Base-by-base conservation (phyloP, 495 filamentous ascomycete species). In the Cercophora scortea region DNA sequence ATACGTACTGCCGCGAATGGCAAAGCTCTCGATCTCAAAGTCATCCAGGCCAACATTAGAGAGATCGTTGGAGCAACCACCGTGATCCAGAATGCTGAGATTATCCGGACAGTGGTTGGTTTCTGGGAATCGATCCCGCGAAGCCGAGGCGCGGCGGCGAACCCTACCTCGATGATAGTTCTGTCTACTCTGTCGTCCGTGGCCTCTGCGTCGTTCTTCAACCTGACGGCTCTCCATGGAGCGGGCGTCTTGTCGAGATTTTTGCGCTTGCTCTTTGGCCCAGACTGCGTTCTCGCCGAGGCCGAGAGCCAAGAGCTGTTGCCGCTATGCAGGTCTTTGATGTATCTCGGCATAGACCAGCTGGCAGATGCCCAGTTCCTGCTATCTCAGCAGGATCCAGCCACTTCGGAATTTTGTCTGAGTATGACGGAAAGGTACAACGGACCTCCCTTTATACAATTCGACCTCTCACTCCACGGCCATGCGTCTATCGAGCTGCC, bases 401-500 rank as follows among this genome's bases (percentile, higher is more conserved):
- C 75, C 32, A 79, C 84, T 12, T 80, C 86, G 34, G 76, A 82
- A 39, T 90, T 95, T 56, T 83, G 95, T 36, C 72, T 92, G 15
- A 72, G 79, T 53, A 82, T 83, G 49, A 79, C 94, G 50, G 80
- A 84, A 59, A 72, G 74, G 45, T 89, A 90, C 45, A 81, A 83
- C 51, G 77, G 79, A 16, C 89, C 93, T 33, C 79, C 91, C 4
- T 89, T 87, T 59, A 85, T 98, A 61, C 89, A 96, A 60, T 97
- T 98, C 68, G 93, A 98, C 71, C 74, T 97, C 46, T 93, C 89
- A 4, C 70, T 87, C 18, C 76, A 93, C 70, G 93, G 93, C 6
- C 94, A 84, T 67, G 84, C 86, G 11, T 95, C 93, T 0, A 78
- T 96, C 59, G 93, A 97, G 60, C 75, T 96, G 25, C 82, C 89